Percentiles rank a stretch among this genome's conserved stretches.
Evolutionary conservation across 2,329 filamentous ascomycete species (phyloP).

Genomic region (Teratosphaeria destructans): DNA sequence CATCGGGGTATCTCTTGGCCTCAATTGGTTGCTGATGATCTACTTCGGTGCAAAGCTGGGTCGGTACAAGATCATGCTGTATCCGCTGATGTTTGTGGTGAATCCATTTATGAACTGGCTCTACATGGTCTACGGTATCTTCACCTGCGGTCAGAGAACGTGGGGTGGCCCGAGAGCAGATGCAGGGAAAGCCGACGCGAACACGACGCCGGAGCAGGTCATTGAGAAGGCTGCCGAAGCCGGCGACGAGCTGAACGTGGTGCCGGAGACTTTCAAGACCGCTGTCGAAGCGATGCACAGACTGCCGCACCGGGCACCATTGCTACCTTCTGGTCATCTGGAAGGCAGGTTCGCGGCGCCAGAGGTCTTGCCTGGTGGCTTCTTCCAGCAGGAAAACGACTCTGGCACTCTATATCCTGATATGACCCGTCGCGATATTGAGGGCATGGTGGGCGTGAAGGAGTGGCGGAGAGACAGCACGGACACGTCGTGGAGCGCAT

Average conservation of each 20-base stretch:
- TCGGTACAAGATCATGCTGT: conserved; percentile 88
- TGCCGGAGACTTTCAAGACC: conserved; percentile 70
- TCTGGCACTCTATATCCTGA: conserved; percentile 50
- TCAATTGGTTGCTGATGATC: conserved; percentile 93
- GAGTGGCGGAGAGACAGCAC: conserved; percentile 16
- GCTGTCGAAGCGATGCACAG: conserved; percentile 39
- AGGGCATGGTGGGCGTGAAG: conserved; percentile 6
- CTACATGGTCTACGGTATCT: conserved; percentile 95
- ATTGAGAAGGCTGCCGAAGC: conserved; percentile 66
- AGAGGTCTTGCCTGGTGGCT: conserved; percentile 55
- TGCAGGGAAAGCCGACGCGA: conserved; percentile 65
- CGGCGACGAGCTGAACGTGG: conserved; percentile 82
- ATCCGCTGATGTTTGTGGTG: conserved; percentile 81
- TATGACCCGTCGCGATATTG: conserved; percentile 31
- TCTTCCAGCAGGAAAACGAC: conserved; percentile 60
- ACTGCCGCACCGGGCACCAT: conserved; percentile 37
- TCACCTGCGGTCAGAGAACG: conserved; percentile 85
- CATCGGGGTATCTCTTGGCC: conserved; percentile 79
- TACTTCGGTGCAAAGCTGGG: conserved; percentile 84
- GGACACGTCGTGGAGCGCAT: conserved; percentile 49
- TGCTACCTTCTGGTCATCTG: conserved; percentile 64
- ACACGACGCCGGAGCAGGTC: conserved; percentile 71
- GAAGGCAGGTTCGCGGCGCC: conserved; percentile 71
- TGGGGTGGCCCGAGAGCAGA: conserved; percentile 93
- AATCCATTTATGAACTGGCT: conserved; percentile 98